These are phyloP conservation scores for Leccinellum luteum DNA, from an alignment of 768 basidiomycete genomes.

Conservation along the genomic window DNA sequence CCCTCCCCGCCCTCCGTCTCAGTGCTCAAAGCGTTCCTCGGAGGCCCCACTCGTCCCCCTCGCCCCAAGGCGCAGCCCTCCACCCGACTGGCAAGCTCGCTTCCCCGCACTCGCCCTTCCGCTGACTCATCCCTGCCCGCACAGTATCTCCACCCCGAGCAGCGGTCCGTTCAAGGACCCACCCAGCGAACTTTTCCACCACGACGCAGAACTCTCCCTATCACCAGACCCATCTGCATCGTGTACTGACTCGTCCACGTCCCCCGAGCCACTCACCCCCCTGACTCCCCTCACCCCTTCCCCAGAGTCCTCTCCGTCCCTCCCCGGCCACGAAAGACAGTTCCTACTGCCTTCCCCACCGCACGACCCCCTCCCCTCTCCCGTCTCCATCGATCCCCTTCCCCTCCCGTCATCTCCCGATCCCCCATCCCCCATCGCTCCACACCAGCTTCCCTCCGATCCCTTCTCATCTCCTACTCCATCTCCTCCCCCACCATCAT, in stretches of 20 bases:
- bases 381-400: conserved; percentile 2
- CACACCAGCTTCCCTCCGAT: background rate
- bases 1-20: background rate
- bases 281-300: conserved; percentile 24
- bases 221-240: background rate
- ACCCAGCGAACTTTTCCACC: background rate
- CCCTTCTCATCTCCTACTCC: background rate
- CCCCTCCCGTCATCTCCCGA: background rate
- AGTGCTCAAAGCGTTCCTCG: conserved; percentile 14
- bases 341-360: conserved; percentile 1
- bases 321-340: conserved; percentile 28
- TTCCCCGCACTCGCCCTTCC: background rate
- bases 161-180: conserved; percentile 2
- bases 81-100: background rate
- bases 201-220: background rate
- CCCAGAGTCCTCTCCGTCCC: conserved; percentile 20
- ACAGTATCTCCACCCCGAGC: conserved; percentile 4
- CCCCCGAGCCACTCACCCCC: conserved; percentile 19
- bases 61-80: background rate
- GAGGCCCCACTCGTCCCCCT: conserved; percentile 5
- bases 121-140: background rate
- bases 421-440: background rate
- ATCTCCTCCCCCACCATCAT: background rate
- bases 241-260: background rate
- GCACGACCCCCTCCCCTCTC: conserved; percentile 6